Evolutionary conservation across 257 asterid genomes (phyloP).

Genomic region (Lavandula angustifolia): DNA sequence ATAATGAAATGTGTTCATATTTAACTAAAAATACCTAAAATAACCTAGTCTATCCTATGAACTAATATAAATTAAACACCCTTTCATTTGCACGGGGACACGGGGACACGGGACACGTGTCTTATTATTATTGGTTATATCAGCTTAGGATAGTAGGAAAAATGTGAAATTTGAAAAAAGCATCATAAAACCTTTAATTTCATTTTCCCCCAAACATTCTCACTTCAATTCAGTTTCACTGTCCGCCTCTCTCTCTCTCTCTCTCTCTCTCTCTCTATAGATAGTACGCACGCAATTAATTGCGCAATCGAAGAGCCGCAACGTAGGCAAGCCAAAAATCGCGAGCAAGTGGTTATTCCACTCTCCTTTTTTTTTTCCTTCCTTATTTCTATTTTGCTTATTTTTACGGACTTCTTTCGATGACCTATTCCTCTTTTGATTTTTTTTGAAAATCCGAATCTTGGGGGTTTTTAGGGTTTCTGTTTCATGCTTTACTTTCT

Average conservation of each 20-base stretch:
- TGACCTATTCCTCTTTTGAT: no score
- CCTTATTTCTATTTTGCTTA: not conserved
- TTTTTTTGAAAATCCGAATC: not conserved
- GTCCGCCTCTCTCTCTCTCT: not conserved
- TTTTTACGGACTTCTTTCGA: no score
- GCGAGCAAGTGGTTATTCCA: slow-evolving; percentile 33
- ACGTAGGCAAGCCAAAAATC: slow-evolving; percentile 20
- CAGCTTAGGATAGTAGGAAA: not conserved
- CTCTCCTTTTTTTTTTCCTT: not conserved
- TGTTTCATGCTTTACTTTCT: slow-evolving; percentile 32
- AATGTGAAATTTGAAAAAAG: not conserved
- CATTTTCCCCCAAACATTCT: slow-evolving; percentile 34
- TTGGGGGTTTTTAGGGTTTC: slow-evolving; percentile 42
- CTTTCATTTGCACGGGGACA: no score
- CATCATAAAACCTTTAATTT: slow-evolving; percentile 21
- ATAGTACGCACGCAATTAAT: not conserved
- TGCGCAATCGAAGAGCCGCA: slow-evolving; percentile 30
- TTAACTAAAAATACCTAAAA: no score
- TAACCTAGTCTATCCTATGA: no score
- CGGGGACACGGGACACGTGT: no score
- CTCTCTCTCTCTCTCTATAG: not conserved
- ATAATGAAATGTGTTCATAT: no score
- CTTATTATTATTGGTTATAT: no score
- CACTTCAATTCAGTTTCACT: slow-evolving; percentile 11
- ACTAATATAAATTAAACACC: no score